phyloP scores from a whole-genome alignment of 176 grass and related monocot species.

The Thalia dealbata region DNA sequence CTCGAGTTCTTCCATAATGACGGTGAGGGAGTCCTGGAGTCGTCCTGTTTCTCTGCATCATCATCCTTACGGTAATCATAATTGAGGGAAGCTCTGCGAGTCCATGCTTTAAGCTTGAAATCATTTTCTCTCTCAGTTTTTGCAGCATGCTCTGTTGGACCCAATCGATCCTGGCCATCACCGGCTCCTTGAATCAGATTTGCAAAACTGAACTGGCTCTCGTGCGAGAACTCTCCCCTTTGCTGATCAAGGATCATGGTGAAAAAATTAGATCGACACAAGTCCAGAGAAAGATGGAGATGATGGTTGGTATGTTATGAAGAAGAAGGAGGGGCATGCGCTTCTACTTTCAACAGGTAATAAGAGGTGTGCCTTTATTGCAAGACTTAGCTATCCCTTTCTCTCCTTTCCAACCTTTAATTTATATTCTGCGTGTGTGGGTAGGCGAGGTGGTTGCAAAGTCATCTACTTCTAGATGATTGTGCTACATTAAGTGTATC shows the following conservation, averaged over 20 bases:
- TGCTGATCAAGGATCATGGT: not conserved
- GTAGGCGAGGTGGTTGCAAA: not conserved
- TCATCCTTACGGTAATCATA: not conserved
- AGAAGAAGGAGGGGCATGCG: not conserved
- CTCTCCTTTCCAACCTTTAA: not conserved
- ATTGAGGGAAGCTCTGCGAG: slow-evolving; percentile 1
- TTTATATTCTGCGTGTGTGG: not conserved
- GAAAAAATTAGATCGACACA: not conserved
- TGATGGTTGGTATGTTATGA: not conserved
- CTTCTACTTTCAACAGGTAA: not conserved
- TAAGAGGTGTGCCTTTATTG: not conserved
- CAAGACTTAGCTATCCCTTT: not conserved
- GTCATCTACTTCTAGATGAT: slow-evolving; percentile 8
- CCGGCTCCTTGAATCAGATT: not conserved
- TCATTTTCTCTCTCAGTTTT: not conserved
- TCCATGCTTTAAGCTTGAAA: not conserved
- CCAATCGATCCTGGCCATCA: not conserved
- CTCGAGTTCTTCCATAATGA: slow-evolving; percentile 24
- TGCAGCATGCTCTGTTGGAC: no score
- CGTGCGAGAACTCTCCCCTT: not conserved
- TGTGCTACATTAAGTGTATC: not conserved
- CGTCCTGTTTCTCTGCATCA: not conserved
- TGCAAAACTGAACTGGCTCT: slow-evolving; percentile 9
- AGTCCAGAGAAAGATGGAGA: not conserved
- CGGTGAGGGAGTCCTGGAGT: slow-evolving; percentile 28